Evolutionary conservation across 495 filamentous ascomycete species (phyloP), one percentile per base, ranked within the genome.

Genomic region (Podospora pseudocomata): DNA sequence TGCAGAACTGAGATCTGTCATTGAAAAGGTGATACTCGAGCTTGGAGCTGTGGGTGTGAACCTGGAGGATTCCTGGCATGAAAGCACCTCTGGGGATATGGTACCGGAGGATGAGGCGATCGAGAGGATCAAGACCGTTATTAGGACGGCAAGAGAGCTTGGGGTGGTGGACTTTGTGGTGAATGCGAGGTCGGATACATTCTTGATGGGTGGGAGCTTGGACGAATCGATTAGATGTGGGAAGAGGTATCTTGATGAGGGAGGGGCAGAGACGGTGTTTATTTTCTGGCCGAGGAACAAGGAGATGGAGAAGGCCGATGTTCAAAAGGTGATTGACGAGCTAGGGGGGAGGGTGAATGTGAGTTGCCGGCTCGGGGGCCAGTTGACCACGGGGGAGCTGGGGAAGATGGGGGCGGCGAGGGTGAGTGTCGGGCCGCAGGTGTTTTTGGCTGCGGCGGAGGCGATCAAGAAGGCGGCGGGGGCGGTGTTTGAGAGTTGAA

Each of bases 31-130:
- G 39, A 49, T 49, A 3, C 39, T 49, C 9, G 39, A 79, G 4
- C 65, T 82, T 0, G 85, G 83, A 3, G 84, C 78, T 0, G 84
- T 84, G 18, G 84, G 84, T 1, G 76, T 78, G 61, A 86, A 87
- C 67, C 64, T 86, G 15, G 86, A 87, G 63, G 85, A 87, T 65
- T 74, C 77, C 32, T 74, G 81, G 56, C 78, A 72, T 13, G 68
- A 64, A 9, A 73, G 71, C 39, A 49, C 39, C 39, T 11, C 39
- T 0, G 78, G 74, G 1, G 63, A 66, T 44, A 65, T 86, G 60
- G 68, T 78, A 19, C 58, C 67, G 5, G 67, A 78, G 5, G 74
- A 73, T 4, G 78, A 80, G 19, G 79, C 84, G 0, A 77, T 78
- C 9, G 71, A 71, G 16, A 73, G 84, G 27, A 77, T 87, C 34